Conservation (phyloP, 352 stramenopile genomes). For the Pythium rishiriense region DNA sequence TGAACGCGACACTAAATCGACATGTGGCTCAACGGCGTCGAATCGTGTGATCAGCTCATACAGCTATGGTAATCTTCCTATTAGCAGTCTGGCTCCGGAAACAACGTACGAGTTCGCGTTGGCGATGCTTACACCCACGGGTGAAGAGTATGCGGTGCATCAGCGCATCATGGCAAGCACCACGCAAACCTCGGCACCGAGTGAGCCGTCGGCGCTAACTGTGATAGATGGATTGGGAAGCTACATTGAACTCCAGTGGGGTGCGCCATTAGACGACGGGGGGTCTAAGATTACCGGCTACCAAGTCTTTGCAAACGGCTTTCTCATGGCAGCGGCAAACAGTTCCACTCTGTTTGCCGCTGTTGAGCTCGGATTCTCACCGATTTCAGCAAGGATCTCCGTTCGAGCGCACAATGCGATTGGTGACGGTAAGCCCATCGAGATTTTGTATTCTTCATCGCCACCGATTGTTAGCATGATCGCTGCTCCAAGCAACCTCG, state of each 20-base stretch:
- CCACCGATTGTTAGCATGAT: background rate
- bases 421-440: constrained; percentile 33
- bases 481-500: background rate
- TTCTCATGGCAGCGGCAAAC: constrained; percentile 25
- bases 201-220: constrained; percentile 31
- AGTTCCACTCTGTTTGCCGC: constrained; percentile 29
- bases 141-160: constrained; percentile 36
- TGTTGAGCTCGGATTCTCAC: constrained; percentile 18
- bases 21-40: constrained; percentile 14
- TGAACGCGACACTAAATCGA: background rate
- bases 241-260: constrained; percentile 53
- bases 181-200: constrained; percentile 33
- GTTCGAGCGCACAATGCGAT: constrained; percentile 43
- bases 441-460: constrained; percentile 12
- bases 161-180: constrained; percentile 36
- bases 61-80: constrained; percentile 29
- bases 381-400: constrained; percentile 23
- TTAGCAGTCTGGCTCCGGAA: constrained; percentile 34
- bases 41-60: constrained; percentile 35
- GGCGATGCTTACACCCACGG: constrained; percentile 29
- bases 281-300: constrained; percentile 40
- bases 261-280: constrained; percentile 39
- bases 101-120: constrained; percentile 43
- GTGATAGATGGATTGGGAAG: constrained; percentile 31
- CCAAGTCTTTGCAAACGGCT: constrained; percentile 49